These are phyloP conservation scores for Fraxinus dipetala DNA, from an alignment of 305 asterid genomes.

Conservation along the genomic window DNA sequence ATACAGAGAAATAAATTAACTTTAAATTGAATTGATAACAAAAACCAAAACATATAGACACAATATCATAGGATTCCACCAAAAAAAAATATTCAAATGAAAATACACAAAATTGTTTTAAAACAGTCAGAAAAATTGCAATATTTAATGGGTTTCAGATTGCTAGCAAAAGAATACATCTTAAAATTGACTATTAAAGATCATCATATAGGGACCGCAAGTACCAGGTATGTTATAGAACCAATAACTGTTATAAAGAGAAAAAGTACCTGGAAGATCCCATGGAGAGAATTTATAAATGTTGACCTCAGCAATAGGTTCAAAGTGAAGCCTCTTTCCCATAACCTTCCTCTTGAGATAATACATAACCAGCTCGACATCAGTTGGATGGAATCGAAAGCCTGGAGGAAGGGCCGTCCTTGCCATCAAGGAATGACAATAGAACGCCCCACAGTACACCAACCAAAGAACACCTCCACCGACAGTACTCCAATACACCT, in stretches of 20 bases:
- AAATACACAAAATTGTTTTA: neutral
- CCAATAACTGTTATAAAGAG: neutral
- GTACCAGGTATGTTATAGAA: neutral
- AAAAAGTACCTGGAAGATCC: constrained; percentile 82
- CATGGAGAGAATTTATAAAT: constrained; percentile 65
- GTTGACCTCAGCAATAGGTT: constrained; percentile 76
- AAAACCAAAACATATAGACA: neutral
- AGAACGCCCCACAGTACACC: constrained; percentile 18
- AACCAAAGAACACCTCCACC: constrained; percentile 16
- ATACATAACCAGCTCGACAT: constrained; percentile 72
- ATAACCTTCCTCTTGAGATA: constrained; percentile 69
- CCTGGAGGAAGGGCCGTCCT: constrained; percentile 69
- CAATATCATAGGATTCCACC: neutral
- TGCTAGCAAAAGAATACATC: neutral
- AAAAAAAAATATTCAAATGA: neutral
- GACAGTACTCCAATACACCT: constrained; percentile 10
- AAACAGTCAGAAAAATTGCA: neutral
- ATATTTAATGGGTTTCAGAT: neutral
- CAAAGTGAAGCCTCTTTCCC: constrained; percentile 58
- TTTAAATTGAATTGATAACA: neutral
- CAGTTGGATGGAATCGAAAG: constrained; percentile 91
- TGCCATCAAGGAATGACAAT: constrained; percentile 28
- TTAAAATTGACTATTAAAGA: neutral
- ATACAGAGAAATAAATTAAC: neutral
- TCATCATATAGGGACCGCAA: neutral